These are phyloP conservation scores for Pseudogymnoascus sp. DNA, from an alignment of 2,329 filamentous ascomycete genomes.

Conservation along the genomic window DNA sequence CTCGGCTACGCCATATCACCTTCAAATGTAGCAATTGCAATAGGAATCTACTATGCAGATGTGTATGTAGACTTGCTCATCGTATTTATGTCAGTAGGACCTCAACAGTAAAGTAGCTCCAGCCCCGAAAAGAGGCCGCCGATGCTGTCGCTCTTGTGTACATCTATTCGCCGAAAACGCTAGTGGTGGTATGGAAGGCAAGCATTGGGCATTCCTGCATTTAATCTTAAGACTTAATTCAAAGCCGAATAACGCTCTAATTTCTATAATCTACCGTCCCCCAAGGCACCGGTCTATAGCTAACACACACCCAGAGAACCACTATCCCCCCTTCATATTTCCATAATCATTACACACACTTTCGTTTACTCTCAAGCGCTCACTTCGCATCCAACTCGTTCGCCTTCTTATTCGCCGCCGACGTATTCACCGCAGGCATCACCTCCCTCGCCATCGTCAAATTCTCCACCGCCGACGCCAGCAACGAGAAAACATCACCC, in stretches of 20 bases:
- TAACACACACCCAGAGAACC: neutral
- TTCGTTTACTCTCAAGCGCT: neutral
- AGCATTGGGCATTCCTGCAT: too few species aligned
- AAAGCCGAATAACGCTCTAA: neutral
- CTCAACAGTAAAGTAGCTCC: too few species aligned
- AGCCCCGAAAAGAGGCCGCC: too few species aligned
- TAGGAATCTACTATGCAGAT: too few species aligned
- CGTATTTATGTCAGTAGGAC: too few species aligned
- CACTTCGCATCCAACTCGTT: neutral
- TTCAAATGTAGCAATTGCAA: too few species aligned
- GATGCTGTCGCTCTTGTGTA: too few species aligned
- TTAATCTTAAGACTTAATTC: neutral
- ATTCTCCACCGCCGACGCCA: conserved; percentile 11
- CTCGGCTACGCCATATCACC: too few species aligned
- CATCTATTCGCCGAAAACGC: too few species aligned
- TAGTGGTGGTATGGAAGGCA: too few species aligned
- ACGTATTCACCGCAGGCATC: conserved; percentile 7
- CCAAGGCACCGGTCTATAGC: neutral
- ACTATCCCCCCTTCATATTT: neutral
- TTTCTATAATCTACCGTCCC: neutral
- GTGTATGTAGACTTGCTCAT: too few species aligned
- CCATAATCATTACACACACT: neutral
- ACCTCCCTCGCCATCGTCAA: conserved; percentile 12
- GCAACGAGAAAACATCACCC: conserved; percentile 17
- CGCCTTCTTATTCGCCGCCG: neutral